Base-by-base conservation (phyloP, 2,329 filamentous ascomycete species). In the Sporothrix dimorphospora region DNA sequence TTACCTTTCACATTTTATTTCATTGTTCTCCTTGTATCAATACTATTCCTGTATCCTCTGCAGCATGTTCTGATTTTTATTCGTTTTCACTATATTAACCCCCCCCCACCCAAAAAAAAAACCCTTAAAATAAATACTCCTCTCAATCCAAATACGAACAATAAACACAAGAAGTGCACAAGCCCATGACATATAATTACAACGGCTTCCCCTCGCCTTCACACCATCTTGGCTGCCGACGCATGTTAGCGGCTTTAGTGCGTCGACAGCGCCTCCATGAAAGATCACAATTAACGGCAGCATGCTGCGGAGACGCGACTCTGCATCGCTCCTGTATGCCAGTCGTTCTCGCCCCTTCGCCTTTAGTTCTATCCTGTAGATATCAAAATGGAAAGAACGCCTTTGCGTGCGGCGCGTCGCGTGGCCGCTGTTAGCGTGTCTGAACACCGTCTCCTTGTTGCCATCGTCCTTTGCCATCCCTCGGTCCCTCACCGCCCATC, bases 161-260 rank as follows among this genome's bases (percentile, higher is more conserved):
- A 14, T 21, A 12, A 61, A 61, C 49, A 34, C 53, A n/a, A n/a
- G n/a, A n/a, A 61, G 5, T 42, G 11, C 40, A 42, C 11, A 12
- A 11, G 30, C 34, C 30, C 30, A 21, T 2, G 3, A 3, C 11
- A 11, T 9, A 21, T 12, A n/a, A n/a, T n/a, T n/a, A 24, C 27
- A 30, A 34, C 11, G 27, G 53, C n/a, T 40, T 65, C 40, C 61
- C 61, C 40, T 47, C 61, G 38, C 53, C 27, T 70, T 49, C 68
- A 49, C 68, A 49, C 68, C 68, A 59, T 49, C 16, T 42, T 40
- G 2, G 57, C 57, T 47, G 40, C 21, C 40, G 59, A 63, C 12
- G 40, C 55, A 30, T 70, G 27, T 61, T 70, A 70, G 68, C 42
- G 53, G 68, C 40, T 34, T 61, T 70, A 70, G 68, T 59, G 68